Base-by-base conservation (phyloP, 2,329 filamentous ascomycete species). In the Fusarium paranaense region DNA sequence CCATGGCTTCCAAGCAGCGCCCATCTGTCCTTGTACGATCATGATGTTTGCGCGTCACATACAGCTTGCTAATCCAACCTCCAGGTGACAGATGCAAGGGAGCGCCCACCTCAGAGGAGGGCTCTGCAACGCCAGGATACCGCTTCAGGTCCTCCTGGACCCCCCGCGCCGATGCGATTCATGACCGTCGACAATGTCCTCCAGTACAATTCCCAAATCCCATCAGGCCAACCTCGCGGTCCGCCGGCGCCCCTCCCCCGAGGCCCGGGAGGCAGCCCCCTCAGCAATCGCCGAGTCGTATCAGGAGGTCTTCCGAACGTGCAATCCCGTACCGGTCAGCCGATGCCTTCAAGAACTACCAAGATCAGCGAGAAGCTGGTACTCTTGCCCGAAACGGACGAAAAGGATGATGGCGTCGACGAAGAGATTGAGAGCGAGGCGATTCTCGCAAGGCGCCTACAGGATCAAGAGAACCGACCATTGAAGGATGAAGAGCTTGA, bases 291-390 rank as follows among this genome's bases (percentile, higher is more conserved):
- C n/a, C 78, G 82, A 10, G 73, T 80, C 38, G 69, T 78, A 13
- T 78, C 81, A 7, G 83, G 85, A 13, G 84, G 84, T 13, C 81
- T 87, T 40, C 85, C 86, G 32, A 82, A 81, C 73, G 66, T 79
- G 5, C 82, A 81, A 27, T 83, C 83, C 30, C 84, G 87, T 6
- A 85, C 86, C 62, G 88, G 88, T 70, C 88, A 90, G 65, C 88
- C 87, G 52, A 84, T 98, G 75, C 97, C 96, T 0, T 93, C 94
- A 7, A 90, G 97, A 62, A 97, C 95, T 40, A 97, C 95, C 32
- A 98, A 98, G 83, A 93, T 97, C 73, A 98, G 94, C 82, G 95
- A 98, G 85, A 98, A 98, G 84, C 87, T 99, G n/a, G 97, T 99
- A 0, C 87, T 98, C 38, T 88, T 99, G 16, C 97, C 97, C 1